Evolutionary conservation across 768 basidiomycete species (phyloP), one percentile per base, ranked within the genome.

Genomic region (Lactarius psammicola): DNA sequence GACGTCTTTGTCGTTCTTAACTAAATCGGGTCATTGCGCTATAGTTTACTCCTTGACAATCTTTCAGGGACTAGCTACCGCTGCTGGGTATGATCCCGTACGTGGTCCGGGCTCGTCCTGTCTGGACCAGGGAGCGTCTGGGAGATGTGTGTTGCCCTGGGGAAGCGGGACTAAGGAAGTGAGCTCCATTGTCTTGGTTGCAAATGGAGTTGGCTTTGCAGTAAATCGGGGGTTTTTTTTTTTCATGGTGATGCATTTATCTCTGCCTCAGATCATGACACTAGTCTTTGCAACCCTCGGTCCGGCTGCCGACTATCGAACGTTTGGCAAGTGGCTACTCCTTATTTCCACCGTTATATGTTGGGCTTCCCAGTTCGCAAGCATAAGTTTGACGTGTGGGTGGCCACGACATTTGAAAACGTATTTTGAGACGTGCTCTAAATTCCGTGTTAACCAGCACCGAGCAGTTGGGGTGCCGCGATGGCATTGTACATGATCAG

Each of bases 401-500:
- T 76, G n/a, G n/a, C n/a, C 30, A 26, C 49, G 26, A 13, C 13
- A 51, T 13, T 51, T 8, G 49, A 51, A 51, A n/a, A 7, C 6
- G 13, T 15, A 5, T 26, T 4, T 26, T 2, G 49, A n/a, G 26
- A 13, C 10, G 26, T 26, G 13, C 49, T 51, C 49, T 51, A 26
- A 51, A 15, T 26, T 15, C 15, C 18, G 23, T 20, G 20, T 13
- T 28, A 23, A 44, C 56, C 68, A 89, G 89, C 76, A 31, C 86
- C 89, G 2, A 80, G 80, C 30, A 81, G 86, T 18, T 94, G 92
- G 92, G 80, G 79, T n/a, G 76, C 82, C 3, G 88, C 87, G 0
- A 93, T 93, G 89, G 87, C 78, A 0, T 74, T 94, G 2, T 93
- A 87, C 74, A 90, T 94, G 81, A 76, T 90, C 33, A 87, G 89